Base-by-base conservation (phyloP, 768 basidiomycete genomes). In the Pleurotus salmoneostramineus region DNA sequence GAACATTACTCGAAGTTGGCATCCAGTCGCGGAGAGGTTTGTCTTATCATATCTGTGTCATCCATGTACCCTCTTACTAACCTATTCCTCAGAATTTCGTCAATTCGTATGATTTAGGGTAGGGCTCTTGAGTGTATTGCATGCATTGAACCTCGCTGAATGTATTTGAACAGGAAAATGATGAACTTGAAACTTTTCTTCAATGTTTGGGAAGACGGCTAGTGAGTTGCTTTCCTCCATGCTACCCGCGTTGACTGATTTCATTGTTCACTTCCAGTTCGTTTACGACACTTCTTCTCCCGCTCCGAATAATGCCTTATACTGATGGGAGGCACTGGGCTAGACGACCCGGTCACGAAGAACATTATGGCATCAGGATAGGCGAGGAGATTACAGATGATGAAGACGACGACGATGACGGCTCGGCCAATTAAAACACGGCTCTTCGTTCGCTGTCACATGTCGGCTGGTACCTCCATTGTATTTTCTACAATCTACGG, bases 51-150 rank as follows among this genome's bases (percentile, higher is more conserved):
- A 8, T 31, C n/a, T 31, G 61, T 21, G 51, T 12, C 5, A 58
- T 21, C 8, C 17, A 55, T 11, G 32, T 10, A 5, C 17, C 17
- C 32, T 37, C 50, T 12, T 52, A 32, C 56, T 12, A 4, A 34
- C 55, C 40, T 46, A 37, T 45, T 11, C 12, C n/a, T 15, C 44
- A 92, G 91, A 75, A 75, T 1, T 98, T 95, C 65, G 78, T 93
- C 8, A 98, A 98, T 65, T 93, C 90, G 1, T 99, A 94, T 67
- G 91, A 98, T 68, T 74, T 96, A 3, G 96, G 95, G 82, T 88
- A 67, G 43, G 79, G 66, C 31, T n/a, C 47, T 44, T 33, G 27
- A 5, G 11, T 54, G 27, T 27, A 2, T 10, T 36, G 14, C 32
- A 12, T 21, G 6, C 11, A 50, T 6, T 32, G 3, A 31, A 42